phyloP scores from a whole-genome alignment of 257 asterid genomes.

The Anisodus tanguticus region DNA sequence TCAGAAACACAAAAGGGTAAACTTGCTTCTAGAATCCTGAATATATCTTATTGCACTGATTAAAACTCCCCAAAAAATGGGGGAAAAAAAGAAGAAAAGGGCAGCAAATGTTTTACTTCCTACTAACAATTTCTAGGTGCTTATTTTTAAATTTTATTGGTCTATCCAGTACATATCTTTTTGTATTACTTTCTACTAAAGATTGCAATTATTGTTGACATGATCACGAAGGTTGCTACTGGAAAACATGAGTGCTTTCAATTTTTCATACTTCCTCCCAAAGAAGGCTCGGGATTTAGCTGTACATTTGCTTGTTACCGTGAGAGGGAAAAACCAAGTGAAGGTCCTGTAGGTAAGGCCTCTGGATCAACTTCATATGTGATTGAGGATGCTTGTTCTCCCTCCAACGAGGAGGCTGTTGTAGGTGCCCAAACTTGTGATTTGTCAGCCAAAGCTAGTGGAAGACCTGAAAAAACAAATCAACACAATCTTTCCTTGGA shows the following conservation, averaged over 20 bases:
- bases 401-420: conserved; percentile 38
- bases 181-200: conserved; percentile 12
- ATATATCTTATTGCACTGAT: not conserved
- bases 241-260: conserved; percentile 46
- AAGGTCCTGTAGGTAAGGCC: conserved; percentile 43
- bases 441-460: conserved; percentile 38
- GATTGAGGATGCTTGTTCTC: conserved; percentile 42
- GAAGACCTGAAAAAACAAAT: conserved; percentile 38
- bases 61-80: not conserved
- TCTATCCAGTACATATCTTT: conserved; percentile 22
- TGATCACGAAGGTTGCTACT: conserved; percentile 62
- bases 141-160: not conserved
- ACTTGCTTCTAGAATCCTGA: conserved; percentile 29
- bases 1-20: conserved; percentile 51
- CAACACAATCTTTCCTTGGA: conserved; percentile 33
- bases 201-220: conserved; percentile 30
- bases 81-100: not conserved
- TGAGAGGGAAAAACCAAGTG: conserved; percentile 35
- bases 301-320: conserved; percentile 45
- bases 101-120: not conserved
- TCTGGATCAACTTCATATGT: conserved; percentile 48
- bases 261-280: conserved; percentile 58
- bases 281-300: conserved; percentile 38
- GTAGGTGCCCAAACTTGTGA: conserved; percentile 40
- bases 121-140: not conserved